phyloP scores from a whole-genome alignment of 495 filamentous ascomycete species.

The Parmelia sp. region DNA sequence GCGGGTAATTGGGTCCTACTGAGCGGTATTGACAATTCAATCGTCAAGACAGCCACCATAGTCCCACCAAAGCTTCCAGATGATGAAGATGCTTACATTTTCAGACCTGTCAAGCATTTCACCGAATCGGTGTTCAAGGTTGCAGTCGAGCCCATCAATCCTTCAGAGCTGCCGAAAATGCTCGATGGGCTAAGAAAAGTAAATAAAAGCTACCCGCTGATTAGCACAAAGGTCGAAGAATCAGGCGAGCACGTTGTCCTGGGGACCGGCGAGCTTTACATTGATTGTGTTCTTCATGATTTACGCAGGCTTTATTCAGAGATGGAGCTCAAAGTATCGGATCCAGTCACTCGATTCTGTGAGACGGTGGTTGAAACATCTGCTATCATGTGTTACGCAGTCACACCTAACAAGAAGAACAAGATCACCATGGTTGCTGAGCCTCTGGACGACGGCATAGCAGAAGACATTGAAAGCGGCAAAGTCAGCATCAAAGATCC shows the following conservation, averaged over 20 bases:
- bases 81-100: constrained; percentile 88
- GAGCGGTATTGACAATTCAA: constrained; percentile 91
- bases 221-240: constrained; percentile 95
- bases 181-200: constrained; percentile 91
- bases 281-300: constrained; percentile 98
- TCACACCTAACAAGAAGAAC: constrained; percentile 98
- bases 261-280: constrained; percentile 94
- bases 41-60: constrained; percentile 94
- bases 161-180: constrained; percentile 98
- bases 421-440: constrained; percentile 98
- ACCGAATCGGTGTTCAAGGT: constrained; percentile 98
- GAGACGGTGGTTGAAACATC: constrained; percentile 98
- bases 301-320: constrained; percentile 90
- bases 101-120: constrained; percentile 87
- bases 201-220: constrained; percentile 93
- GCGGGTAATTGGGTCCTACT: constrained; percentile 94
- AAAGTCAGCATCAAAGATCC: constrained; percentile 89
- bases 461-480: constrained; percentile 89
- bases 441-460: constrained; percentile 87
- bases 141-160: constrained; percentile 95
- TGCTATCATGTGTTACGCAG: constrained; percentile 94
- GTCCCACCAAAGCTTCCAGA: constrained; percentile 75
- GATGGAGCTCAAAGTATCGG: constrained; percentile 98
- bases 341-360: constrained; percentile 94
- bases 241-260: constrained; percentile 96